Conservation (phyloP, 352 stramenopile species). For the Phytophthora nicotianae region DNA sequence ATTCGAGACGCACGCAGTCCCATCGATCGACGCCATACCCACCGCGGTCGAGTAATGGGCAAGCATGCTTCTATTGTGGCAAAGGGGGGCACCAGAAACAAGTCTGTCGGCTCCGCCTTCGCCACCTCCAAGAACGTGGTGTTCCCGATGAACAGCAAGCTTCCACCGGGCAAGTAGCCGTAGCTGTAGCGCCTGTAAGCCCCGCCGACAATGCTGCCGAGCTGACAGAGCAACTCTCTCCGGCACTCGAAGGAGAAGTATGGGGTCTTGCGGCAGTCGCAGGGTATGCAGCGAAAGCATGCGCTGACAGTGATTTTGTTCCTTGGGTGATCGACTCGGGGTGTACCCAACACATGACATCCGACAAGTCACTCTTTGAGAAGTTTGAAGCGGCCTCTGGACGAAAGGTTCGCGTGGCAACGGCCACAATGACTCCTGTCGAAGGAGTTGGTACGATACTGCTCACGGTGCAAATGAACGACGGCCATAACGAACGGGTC, state of each 20-base stretch:
- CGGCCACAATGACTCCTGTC: not conserved
- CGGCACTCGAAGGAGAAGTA: not conserved
- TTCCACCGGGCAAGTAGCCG: too few species aligned
- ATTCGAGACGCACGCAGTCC: not conserved
- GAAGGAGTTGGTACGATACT: not conserved
- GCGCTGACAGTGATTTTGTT: not conserved
- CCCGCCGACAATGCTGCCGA: not conserved
- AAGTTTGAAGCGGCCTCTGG: not conserved
- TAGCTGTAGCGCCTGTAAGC: too few species aligned
- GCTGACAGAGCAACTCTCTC: not conserved
- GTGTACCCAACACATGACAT: not conserved
- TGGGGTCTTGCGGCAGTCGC: not conserved
- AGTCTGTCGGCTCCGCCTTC: not conserved
- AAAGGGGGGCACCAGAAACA: not conserved
- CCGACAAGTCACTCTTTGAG: not conserved
- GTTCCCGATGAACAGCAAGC: not conserved
- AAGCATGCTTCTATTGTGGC: not conserved
- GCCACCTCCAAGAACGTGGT: not conserved
- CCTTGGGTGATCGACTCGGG: not conserved
- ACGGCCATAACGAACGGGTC: not conserved
- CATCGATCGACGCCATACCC: not conserved
- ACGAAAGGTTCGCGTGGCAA: not conserved
- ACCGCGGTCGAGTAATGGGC: not conserved
- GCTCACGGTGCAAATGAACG: not conserved
- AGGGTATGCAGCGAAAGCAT: not conserved